Base-by-base conservation (phyloP, 768 basidiomycete species). In the Pulveroboletus ravenelii region DNA sequence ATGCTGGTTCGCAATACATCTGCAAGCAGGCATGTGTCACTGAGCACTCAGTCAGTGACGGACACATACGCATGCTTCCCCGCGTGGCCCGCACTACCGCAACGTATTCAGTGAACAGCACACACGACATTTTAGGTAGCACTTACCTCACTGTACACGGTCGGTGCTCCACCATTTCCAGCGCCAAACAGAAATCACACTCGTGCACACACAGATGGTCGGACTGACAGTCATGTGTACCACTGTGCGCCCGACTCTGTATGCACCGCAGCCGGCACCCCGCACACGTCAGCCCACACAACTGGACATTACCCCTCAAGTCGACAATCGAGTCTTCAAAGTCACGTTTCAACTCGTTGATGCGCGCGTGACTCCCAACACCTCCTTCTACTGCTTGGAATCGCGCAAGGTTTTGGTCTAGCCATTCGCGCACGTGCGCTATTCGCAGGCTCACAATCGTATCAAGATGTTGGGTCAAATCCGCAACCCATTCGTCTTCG, bases 71-170 rank as follows among this genome's bases (percentile, higher is more conserved):
- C 71, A 53, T 84, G 82, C 10, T 66, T 69, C 14, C 78, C 80
- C 18, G 73, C 61, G 52, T 84, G 82, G 0, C 82, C 82, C 30
- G 80, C 81, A n/a, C 81, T 83, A 31, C 23, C 0, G 3, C 4
- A 10, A 39, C n/a, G 3, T 30, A 18, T 15, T 49, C 12, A 47
- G 42, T 13, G 46, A 12, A 25, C 29, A 27, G 31, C 2, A n/a
- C 6, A 38, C 2, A 30, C n/a, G 9, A 18, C 3, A 44, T 49
- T 25, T 5, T 6, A 27, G 13, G 14, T 20, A 10, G 20, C 8
- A 69, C 79, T 45, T 56, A 82, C 81, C 67, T 69, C 54, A 76
- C 69, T 14, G 75, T 72, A 60, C 82, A 84, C 1, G 55, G 18
- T 45, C 63, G 69, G 9, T 62, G 61, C 31, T 60, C 20, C 20